Base-by-base conservation (phyloP, 805 yeast species). In the Lachancea waltii region DNA sequence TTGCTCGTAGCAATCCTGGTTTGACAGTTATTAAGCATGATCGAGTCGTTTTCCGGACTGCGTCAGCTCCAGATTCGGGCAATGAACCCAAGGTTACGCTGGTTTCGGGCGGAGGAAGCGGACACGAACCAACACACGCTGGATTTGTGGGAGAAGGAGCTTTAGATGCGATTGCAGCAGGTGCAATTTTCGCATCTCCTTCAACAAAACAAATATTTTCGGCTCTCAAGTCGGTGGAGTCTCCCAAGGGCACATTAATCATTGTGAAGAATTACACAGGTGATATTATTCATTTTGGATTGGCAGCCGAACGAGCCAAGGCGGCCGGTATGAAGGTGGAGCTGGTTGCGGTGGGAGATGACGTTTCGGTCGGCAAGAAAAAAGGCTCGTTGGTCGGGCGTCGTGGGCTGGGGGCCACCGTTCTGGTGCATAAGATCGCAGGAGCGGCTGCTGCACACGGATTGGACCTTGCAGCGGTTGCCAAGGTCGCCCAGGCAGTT, bases 241-340 rank as follows among this genome's bases (percentile, higher is more conserved):
- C 65, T 7, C 57, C 63, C 15, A 60, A 56, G 21, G 95, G 95
- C 18, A 75, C 82, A 3, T 60, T 86, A 41, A 64, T 85, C 17
- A 73, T 86, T 26, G 89, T 82, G 29, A 86, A 85, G 62, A 86
- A 86, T 61, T 86, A 86, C 63, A 86, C 95, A 3, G 95, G 95
- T 16, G 95, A 86, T 60, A 76, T 86, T 15, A 64, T 86, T 36
- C 95, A 86, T 60, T 86, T 86, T 61, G 95, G 95, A 1, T 66
- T 86, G 41, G 92, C 90, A 1, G 84, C 79, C 2, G 95, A 86
- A 58, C 68, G 89, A 50, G 86, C 90, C 21, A 80, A 78, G 55
- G 79, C 80, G 11, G 75, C 74, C 33, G 95, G 94, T 4, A 67
- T 70, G 45, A 67, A 73, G 17, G 79, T 78, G n/a, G 87, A 81